A percentile compares a stretch with the other conserved stretches of the same genome.
Evolutionary conservation across 1,284 basidiomycete species (phyloP).

Genomic region (Rhodotorula mucilaginosa): DNA sequence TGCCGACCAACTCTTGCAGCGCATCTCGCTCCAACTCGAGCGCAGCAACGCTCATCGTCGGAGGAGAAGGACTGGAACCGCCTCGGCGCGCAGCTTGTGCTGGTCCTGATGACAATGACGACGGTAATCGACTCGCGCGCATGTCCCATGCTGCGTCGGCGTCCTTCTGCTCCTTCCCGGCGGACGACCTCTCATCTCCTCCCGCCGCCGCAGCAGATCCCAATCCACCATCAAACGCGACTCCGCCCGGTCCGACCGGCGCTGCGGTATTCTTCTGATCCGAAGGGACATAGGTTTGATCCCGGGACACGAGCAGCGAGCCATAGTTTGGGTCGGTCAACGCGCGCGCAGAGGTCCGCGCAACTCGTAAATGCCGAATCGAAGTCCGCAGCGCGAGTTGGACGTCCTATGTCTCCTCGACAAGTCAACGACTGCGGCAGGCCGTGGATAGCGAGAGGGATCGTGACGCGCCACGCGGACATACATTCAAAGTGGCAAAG

Average conservation of each 20-base stretch:
- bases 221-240: slow-evolving; percentile 16
- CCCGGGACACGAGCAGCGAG: not conserved
- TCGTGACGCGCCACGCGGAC: slow-evolving; percentile 1
- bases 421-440: no score
- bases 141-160: not conserved
- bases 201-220: not conserved
- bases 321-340: slow-evolving; percentile 32
- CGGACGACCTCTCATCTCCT: not conserved
- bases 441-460: no score
- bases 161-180: not conserved
- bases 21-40: slow-evolving; percentile 32
- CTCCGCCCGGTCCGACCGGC: slow-evolving; percentile 26
- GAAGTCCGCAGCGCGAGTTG: slow-evolving; percentile 38
- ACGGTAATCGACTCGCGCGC: not conserved
- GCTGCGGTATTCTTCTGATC: not conserved
- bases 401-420: slow-evolving; percentile 17
- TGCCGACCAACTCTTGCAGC: slow-evolving; percentile 26
- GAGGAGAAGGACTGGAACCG: not conserved
- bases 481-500: slow-evolving; percentile 35
- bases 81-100: no score
- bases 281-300: not conserved
- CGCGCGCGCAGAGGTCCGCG: slow-evolving; percentile 19
- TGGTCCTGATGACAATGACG: no score
- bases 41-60: slow-evolving; percentile 23
- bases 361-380: slow-evolving; percentile 34